phyloP scores from a whole-genome alignment of 2,329 filamentous ascomycete genomes.

The Ophiostoma montium region DNA sequence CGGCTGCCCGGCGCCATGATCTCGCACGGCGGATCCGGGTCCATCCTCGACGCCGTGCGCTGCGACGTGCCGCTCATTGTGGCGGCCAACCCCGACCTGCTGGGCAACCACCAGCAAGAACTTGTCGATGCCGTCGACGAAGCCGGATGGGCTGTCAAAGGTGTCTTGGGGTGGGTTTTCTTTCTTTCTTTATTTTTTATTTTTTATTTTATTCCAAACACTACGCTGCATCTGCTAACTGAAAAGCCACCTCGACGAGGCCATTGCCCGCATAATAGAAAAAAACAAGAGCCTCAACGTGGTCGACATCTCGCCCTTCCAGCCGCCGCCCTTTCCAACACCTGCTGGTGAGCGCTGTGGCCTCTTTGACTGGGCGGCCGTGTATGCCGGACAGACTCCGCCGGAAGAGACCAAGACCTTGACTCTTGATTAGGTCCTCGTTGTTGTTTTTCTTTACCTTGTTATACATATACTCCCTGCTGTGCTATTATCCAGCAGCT shows the following conservation, averaged over 20 bases:
- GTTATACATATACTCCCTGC: not conserved
- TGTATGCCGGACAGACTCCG: conserved; percentile 2
- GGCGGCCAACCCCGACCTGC: conserved; percentile 67
- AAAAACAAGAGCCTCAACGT: conserved; percentile 12
- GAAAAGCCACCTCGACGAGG: conserved; percentile 11
- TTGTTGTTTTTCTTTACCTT: not conserved
- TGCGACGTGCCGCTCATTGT: conserved; percentile 67
- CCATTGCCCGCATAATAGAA: conserved; percentile 14
- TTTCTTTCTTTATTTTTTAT: not conserved
- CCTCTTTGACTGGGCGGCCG: conserved; percentile 21
- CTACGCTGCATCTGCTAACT: not conserved
- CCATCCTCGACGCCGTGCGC: conserved; percentile 70
- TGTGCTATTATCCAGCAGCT: no score
- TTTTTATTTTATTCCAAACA: not conserved
- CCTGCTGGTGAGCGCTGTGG: conserved; percentile 17
- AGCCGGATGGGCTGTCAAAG: conserved; percentile 65
- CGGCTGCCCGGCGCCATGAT: conserved; percentile 59
- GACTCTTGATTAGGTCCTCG: conserved; percentile 6
- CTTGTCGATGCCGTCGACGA: conserved; percentile 62
- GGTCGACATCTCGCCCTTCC: conserved; percentile 15
- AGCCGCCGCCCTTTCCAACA: conserved; percentile 18
- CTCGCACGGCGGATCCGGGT: conserved; percentile 83
- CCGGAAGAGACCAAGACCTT: not conserved
- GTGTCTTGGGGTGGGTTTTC: conserved; percentile 45
- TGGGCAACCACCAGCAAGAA: conserved; percentile 86